Conservation (phyloP, 805 yeast genomes). For the Kazachstania psychrophila region DNA sequence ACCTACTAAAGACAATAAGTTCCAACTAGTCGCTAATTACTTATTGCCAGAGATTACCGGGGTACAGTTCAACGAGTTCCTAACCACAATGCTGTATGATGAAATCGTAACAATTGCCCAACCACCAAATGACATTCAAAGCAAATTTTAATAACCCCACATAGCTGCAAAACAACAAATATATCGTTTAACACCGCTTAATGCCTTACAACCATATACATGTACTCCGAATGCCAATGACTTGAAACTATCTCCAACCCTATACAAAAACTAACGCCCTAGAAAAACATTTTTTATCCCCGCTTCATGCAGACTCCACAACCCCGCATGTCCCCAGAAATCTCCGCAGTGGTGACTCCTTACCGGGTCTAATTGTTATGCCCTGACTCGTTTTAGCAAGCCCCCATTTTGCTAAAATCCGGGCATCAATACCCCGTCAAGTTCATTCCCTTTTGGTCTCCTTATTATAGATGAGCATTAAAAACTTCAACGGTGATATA, state of each 20-base stretch:
- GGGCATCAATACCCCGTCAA: too few species aligned
- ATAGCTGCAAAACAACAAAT: not conserved
- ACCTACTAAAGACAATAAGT: conserved; percentile 45
- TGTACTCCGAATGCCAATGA: not conserved
- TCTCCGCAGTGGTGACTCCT: too few species aligned
- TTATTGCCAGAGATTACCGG: conserved; percentile 67
- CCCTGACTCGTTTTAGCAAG: too few species aligned
- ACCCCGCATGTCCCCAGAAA: too few species aligned
- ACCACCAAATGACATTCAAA: not conserved
- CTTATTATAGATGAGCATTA: too few species aligned
- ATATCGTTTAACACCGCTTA: not conserved
- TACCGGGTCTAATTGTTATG: too few species aligned
- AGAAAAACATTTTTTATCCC: too few species aligned
- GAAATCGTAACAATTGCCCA: conserved; percentile 36
- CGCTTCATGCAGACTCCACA: too few species aligned
- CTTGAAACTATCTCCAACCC: not conserved
- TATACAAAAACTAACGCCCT: too few species aligned
- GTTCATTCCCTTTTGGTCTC: too few species aligned
- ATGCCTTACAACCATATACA: not conserved
- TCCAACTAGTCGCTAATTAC: conserved; percentile 56
- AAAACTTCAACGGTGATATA: too few species aligned
- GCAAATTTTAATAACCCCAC: not conserved
- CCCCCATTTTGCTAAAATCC: too few species aligned
- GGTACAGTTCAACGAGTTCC: conserved; percentile 64
- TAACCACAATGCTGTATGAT: conserved; percentile 68